These are phyloP conservation scores for Schizophyllum amplum DNA, from an alignment of 1,284 basidiomycete species.

Conservation along the genomic window DNA sequence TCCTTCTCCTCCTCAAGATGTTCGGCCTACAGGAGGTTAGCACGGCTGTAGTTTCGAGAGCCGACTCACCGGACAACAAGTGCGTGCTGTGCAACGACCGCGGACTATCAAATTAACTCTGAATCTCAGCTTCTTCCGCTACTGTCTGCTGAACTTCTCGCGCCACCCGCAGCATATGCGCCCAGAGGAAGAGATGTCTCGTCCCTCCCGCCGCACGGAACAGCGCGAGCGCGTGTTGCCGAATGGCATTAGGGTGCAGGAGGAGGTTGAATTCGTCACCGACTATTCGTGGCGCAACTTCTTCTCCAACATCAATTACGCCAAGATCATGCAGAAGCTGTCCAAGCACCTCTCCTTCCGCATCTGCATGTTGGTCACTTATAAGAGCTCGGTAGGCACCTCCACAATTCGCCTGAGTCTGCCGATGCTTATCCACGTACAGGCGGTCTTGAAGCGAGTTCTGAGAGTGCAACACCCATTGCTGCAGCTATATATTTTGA, in stretches of 20 bases:
- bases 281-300: constrained; percentile 99
- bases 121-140: constrained; percentile 82
- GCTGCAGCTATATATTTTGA: constrained; percentile 93
- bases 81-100: constrained; percentile 27
- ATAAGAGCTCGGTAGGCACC: constrained; percentile 86
- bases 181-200: constrained; percentile 52
- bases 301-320: constrained; percentile 97
- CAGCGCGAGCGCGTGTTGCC: constrained; percentile 48
- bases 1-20: constrained; percentile 94
- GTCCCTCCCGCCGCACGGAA: constrained; percentile 47
- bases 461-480: constrained; percentile 91
- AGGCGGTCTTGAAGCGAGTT: constrained; percentile 94
- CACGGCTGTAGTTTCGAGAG: constrained; percentile 75
- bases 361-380: constrained; percentile 94
- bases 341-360: constrained; percentile 93
- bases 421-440: constrained; percentile 4
- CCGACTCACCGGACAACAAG: constrained; percentile 86
- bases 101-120: not conserved
- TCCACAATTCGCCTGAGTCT: not conserved
- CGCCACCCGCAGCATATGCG: constrained; percentile 46
- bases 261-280: constrained; percentile 85
- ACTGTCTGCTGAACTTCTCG: constrained; percentile 74
- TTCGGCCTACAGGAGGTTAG: constrained; percentile 94
- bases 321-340: constrained; percentile 96
- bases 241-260: constrained; percentile 66